Conservation (phyloP, 2,329 filamentous ascomycete genomes). For the Talaromyces sp. region DNA sequence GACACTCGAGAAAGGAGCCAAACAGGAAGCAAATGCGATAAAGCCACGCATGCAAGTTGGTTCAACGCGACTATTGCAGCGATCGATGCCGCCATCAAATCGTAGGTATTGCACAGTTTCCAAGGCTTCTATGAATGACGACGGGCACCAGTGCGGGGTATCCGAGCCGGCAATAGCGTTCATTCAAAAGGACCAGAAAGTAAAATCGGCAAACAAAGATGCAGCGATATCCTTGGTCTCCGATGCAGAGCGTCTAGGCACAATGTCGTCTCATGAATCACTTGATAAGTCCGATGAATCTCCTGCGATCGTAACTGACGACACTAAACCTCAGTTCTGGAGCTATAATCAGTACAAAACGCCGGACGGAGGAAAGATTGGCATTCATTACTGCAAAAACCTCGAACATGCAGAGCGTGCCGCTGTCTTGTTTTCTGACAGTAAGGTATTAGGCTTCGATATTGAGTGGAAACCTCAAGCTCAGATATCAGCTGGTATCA, state of each 20-base stretch:
- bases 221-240: neutral
- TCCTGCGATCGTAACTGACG: neutral
- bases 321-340: slow-evolving; percentile 28
- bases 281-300: neutral
- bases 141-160: slow-evolving; percentile 4
- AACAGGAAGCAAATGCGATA: neutral
- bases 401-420: slow-evolving; percentile 65
- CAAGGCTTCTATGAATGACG: slow-evolving; percentile 2
- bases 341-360: slow-evolving; percentile 44
- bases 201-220: neutral
- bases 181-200: neutral
- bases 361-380: slow-evolving; percentile 53
- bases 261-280: slow-evolving; percentile 4
- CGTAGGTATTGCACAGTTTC: slow-evolving; percentile 14
- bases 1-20: neutral
- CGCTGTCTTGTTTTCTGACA: slow-evolving; percentile 61
- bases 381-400: slow-evolving; percentile 74
- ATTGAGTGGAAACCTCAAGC: slow-evolving; percentile 73
- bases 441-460: slow-evolving; percentile 79
- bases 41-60: neutral
- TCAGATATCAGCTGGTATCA: slow-evolving; percentile 48
- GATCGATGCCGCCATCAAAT: neutral
- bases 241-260: neutral
- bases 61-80: neutral
- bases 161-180: neutral